Percentiles rank a stretch among this genome's conserved stretches.
Conservation (phyloP, 768 basidiomycete species). For the Hericium erinaceus region DNA sequence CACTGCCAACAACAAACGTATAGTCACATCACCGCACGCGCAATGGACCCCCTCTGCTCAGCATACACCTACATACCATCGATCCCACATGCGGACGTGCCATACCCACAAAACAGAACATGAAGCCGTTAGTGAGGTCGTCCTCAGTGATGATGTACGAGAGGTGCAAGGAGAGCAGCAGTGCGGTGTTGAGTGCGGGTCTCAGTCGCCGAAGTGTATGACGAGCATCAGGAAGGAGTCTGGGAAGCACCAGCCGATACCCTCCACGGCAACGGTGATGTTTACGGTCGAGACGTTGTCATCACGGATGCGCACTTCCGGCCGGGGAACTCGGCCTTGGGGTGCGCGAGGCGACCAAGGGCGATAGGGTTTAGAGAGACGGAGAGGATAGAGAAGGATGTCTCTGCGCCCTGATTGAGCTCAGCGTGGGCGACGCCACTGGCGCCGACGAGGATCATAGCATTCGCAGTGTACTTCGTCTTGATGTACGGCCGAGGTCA, state of each 20-base stretch:
- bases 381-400: conserved; percentile 86
- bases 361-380: conserved; percentile 82
- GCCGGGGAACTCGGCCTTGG: conserved; percentile 78
- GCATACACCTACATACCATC: too few species aligned
- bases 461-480: conserved; percentile 97
- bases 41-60: too few species aligned
- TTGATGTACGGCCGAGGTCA: conserved; percentile 87
- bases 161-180: conserved; percentile 83
- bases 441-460: conserved; percentile 96
- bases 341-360: conserved; percentile 70
- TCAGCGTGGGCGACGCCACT: conserved; percentile 90
- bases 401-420: conserved; percentile 90
- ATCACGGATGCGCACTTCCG: conserved; percentile 92
- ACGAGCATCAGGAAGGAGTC: conserved; percentile 99
- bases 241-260: conserved; percentile 94
- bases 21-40: too few species aligned
- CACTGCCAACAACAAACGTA: too few species aligned
- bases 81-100: too few species aligned
- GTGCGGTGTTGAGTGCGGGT: conserved; percentile 83
- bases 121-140: conserved; percentile 98
- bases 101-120: too few species aligned
- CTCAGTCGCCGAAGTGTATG: conserved; percentile 99
- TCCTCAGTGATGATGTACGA: conserved; percentile 84
- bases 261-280: conserved; percentile 95
- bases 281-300: conserved; percentile 85